A percentile compares a stretch with the other conserved stretches of the same genome.
Conservation (phyloP, 2,329 filamentous ascomycete genomes). For the Lasiodiplodia theobromae region DNA sequence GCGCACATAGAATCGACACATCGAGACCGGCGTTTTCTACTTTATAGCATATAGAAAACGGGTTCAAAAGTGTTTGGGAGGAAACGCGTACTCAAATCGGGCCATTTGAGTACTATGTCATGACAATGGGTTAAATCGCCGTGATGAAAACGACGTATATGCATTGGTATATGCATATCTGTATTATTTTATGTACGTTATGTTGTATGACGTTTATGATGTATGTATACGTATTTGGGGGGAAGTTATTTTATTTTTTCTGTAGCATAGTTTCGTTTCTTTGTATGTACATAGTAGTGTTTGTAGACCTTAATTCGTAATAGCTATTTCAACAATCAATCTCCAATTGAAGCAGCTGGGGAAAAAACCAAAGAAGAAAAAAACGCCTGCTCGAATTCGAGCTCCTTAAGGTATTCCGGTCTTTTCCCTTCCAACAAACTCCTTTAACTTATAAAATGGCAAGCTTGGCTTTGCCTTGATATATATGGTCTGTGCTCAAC, state of each 20-base stretch:
- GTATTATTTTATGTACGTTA: conserved; percentile 19
- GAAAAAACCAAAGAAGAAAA: not conserved
- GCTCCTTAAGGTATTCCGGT: conserved; percentile 9
- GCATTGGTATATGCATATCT: conserved; percentile 12
- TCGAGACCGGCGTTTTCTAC: conserved; percentile 14
- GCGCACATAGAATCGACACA: conserved; percentile 14
- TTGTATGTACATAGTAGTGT: conserved; percentile 13
- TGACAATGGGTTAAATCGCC: conserved; percentile 3
- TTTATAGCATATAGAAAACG: conserved; percentile 26
- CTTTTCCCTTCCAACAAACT: conserved; percentile 11
- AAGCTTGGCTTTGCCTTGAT: not conserved
- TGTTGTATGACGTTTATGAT: conserved; percentile 14
- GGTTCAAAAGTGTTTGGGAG: conserved; percentile 20
- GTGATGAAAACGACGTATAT: conserved; percentile 7
- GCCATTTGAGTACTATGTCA: conserved; percentile 23
- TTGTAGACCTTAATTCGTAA: conserved; percentile 17
- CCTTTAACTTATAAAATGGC: not conserved
- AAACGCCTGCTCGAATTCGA: conserved; percentile 13
- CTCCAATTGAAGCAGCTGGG: conserved; percentile 1
- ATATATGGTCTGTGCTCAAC: conserved; percentile 31
- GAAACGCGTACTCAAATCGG: conserved; percentile 21
- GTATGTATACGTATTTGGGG: conserved; percentile 32
- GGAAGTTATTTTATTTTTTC: conserved; percentile 47
- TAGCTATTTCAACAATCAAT: conserved; percentile 10
- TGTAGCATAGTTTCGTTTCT: conserved; percentile 29